Evolutionary conservation across 441 rosid genomes (phyloP), one percentile per base, ranked within the genome.

Genomic region (Eruca vesicaria): DNA sequence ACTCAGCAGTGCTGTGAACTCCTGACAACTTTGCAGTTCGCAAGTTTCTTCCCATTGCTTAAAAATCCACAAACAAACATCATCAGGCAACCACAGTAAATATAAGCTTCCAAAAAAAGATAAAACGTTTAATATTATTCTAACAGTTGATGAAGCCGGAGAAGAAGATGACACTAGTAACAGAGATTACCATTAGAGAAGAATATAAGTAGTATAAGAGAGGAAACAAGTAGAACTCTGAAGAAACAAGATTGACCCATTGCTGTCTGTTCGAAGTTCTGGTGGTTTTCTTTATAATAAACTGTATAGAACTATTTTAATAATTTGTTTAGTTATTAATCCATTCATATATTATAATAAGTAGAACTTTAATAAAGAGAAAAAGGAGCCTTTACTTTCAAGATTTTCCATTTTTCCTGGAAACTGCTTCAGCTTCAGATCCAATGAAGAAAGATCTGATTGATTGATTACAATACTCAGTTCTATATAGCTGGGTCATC

Each of bases 401-500:
- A 77, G 77, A 32, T 20, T 77, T 35, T 71, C 72, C 62, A 77
- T 71, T 71, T 77, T 77, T 61, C 80, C 80, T 77, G 80, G 80
- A 77, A 77, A 77, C 58, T 71, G 68, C 76, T 71, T 52, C 67
- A 77, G 71, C 76, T 71, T 71, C 73, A 77, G 80, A 77, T 77
- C 80, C 77, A 72, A 77, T 66, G 80, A 66, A 48, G 72, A 66
- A 65, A 59, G 0, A 57, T 71, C 9, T 29, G 9, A 12, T 55
- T 63, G 16, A 10, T 5, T 65, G n/a, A 63, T 8, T 31, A 43
- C 2, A 23, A 32, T 63, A 76, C 38, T 38, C 1, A 14, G 36
- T 31, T 62, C 14, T 35, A 35, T 35, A 35, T n/a, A n/a, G n/a
- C n/a, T n/a, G n/a, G n/a, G n/a, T n/a, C n/a, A n/a, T n/a, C n/a